Evolutionary conservation across 805 yeast genomes (phyloP), one percentile per base, ranked within the genome.

Genomic region (Jamesozyma jinghongensis): DNA sequence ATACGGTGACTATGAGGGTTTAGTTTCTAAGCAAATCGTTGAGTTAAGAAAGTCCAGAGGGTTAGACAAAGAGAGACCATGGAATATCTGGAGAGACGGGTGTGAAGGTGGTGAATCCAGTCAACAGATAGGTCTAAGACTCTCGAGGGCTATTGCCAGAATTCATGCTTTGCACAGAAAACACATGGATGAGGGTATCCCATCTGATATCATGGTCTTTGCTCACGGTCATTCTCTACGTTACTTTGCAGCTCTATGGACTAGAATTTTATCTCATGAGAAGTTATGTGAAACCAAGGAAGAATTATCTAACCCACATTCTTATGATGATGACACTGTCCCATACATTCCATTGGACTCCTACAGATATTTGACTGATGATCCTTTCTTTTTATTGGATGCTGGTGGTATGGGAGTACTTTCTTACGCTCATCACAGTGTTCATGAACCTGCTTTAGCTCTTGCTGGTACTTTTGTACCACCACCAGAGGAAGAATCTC

Each of bases 321-420:
- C 60, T 17, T 54, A 57, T 40, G 30, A 52, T 3, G 63, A 55
- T 36, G 59, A 50, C 3, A 47, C 59, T 2, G 66, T 67, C 12
- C 67, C 67, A 32, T 50, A 51, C 17, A 61, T 66, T 19, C 55
- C 57, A 4, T 46, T 61, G 37, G 47, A 52, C 3, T 59, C 65
- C 17, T 66, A 52, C 48, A 51, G 61, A 44, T 61, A 65, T 45
- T 41, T 68, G 45, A 48, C 51, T 46, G 65, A 59, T 36, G 84
- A 88, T 59, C 96, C 96, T 8, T 76, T 80, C 50, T 79, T 87
- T 61, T 68, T 90, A 60, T 68, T 90, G 50, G 96, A 90, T 58
- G 95, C 97, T 20, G 96, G 97, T 48, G 97, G 95, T 33, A 85
- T 86, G 32, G 95, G 96, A 46, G 95, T 87, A 2, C 68, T 90